phyloP scores from a whole-genome alignment of 2,329 filamentous ascomycete genomes.

The Fusarium sp. region DNA sequence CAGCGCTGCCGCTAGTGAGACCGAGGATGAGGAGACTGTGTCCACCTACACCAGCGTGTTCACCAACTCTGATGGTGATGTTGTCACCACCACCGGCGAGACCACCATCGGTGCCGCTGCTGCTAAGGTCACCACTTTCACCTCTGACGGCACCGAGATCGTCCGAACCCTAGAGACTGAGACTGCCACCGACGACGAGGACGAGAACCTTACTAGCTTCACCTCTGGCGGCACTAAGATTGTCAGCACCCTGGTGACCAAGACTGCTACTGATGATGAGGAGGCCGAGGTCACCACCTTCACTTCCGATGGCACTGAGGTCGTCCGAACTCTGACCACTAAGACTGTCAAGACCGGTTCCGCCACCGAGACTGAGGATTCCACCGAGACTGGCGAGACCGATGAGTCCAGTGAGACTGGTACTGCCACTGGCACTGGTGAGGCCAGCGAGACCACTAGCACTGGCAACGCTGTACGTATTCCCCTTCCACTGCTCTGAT shows the following conservation, averaged over 20 bases:
- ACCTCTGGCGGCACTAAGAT: constrained; percentile 24
- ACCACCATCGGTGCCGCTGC: constrained; percentile 20
- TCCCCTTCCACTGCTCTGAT: not conserved
- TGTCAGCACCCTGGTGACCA: constrained; percentile 9
- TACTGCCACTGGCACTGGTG: constrained; percentile 9
- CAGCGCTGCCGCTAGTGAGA: constrained; percentile 36
- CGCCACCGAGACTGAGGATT: constrained; percentile 15
- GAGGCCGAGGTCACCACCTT: constrained; percentile 21
- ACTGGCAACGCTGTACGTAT: constrained; percentile 47
- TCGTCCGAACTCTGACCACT: constrained; percentile 32
- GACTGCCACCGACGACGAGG: constrained; percentile 18
- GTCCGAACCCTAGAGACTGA: constrained; percentile 30
- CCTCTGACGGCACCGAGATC: constrained; percentile 30
- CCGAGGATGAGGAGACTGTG: constrained; percentile 38
- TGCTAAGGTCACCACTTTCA: constrained; percentile 33
- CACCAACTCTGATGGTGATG: constrained; percentile 36
- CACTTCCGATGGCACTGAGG: constrained; percentile 26
- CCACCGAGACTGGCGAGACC: constrained; percentile 16
- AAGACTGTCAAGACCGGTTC: constrained; percentile 30
- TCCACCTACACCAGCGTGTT: constrained; percentile 44
- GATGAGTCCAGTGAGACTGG: constrained; percentile 17
- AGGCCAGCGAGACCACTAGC: constrained; percentile 34
- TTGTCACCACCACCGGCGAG: constrained; percentile 31
- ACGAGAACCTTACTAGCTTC: constrained; percentile 30
- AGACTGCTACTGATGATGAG: constrained; percentile 11